These are phyloP conservation scores for Penstemon newberryi DNA, from an alignment of 257 asterid species.

Conservation along the genomic window DNA sequence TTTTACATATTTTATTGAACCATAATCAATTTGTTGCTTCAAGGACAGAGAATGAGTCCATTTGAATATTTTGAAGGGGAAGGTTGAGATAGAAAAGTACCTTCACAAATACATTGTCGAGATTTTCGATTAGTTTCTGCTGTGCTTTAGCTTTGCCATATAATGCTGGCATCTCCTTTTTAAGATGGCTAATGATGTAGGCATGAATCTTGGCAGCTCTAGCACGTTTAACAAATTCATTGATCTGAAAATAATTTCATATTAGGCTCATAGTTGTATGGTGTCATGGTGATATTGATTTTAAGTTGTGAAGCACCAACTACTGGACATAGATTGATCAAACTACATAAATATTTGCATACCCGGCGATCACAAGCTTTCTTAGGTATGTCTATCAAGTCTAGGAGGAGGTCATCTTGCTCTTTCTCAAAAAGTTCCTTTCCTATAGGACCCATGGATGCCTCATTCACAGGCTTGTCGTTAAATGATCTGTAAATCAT, in stretches of 20 bases:
- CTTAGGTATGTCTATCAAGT: constrained; percentile 89
- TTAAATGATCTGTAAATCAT: constrained; percentile 64
- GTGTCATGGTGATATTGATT: neutral
- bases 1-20: constrained; percentile 6
- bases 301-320: neutral
- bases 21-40: neutral
- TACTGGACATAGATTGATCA: neutral
- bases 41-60: neutral
- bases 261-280: neutral
- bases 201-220: constrained; percentile 96
- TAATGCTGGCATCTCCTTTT: constrained; percentile 88
- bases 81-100: constrained; percentile 31
- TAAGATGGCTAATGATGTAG: constrained; percentile 86
- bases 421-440: constrained; percentile 87
- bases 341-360: constrained; percentile 24
- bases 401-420: constrained; percentile 87
- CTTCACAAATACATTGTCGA: constrained; percentile 68
- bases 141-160: constrained; percentile 88
- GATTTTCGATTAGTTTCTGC: constrained; percentile 53
- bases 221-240: constrained; percentile 91
- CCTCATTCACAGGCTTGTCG: constrained; percentile 75
- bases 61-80: neutral
- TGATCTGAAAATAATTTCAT: constrained; percentile 49
- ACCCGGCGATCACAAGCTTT: constrained; percentile 96
- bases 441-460: constrained; percentile 67